Base-by-base conservation (phyloP, 1,284 basidiomycete species). In the Ganoderma sp. region DNA sequence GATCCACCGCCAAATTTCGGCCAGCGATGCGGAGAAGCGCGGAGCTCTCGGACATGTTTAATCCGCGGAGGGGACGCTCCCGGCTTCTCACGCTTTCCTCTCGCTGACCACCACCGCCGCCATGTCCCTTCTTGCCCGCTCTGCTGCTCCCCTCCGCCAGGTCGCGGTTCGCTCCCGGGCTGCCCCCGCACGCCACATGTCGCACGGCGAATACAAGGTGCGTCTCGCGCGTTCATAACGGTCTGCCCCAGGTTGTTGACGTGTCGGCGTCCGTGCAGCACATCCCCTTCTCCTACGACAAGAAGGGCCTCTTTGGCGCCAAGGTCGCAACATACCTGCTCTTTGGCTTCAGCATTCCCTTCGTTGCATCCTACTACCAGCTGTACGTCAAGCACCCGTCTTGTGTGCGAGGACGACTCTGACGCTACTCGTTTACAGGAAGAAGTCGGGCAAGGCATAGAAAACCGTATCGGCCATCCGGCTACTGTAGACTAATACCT, bases 281-380 rank as follows among this genome's bases (percentile, higher is more conserved):
- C 78, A 82, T 93, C 45, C 92, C 92, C 22, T 94, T 93, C 81
- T 80, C 83, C 64, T 86, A 84, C 63, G 75, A 83, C 63, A 87
- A 85, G 76, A 91, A 87, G 78, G 76, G 74, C 41, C 71, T 79
- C 4, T 93, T 91, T 73, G 92, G 81, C 17, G 57, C 82, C 69
- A 93, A 92, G 80, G 74, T 91, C 54, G 74, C 79, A 32, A 69
- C 80, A 15, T 91, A 86, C 79, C 81, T 93, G 66, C 54, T 79
- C 17, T 66, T 80, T 22, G 91, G 91, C 25, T 92, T 93, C 77
- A 78, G 84, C 67, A 84, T 93, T 70, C 92, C 92, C 41, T 88
- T 92, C 78, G 71, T 85, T 67, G 91, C 90, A 3, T 81, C 87
- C 10, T 79, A 75, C 45, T 88, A 84, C 76, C 91, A 92, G 79